A percentile compares a stretch with the other conserved stretches of the same genome.
Evolutionary conservation across 2,329 filamentous ascomycete genomes (phyloP).

Genomic region (Grosmannia clavigera): DNA sequence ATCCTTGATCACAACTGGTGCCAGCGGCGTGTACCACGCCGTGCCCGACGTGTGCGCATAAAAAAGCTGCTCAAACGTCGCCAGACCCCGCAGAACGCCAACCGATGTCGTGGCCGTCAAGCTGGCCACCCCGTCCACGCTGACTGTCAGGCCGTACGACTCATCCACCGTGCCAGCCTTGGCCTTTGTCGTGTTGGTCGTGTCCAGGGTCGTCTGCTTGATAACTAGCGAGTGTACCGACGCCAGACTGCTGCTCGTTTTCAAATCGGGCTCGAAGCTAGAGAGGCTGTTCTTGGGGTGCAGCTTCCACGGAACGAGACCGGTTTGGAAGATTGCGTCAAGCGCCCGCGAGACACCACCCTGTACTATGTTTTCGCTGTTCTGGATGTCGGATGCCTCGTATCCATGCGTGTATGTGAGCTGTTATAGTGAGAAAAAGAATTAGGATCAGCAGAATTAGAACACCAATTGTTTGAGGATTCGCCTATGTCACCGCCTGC

Average conservation of each 20-base stretch:
- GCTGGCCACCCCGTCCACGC: conserved; percentile 41
- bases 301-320: conserved; percentile 70
- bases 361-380: conserved; percentile 41
- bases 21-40: conserved; percentile 54
- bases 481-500: not conserved
- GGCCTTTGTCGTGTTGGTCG: conserved; percentile 42
- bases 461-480: conserved; percentile 9
- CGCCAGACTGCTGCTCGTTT: conserved; percentile 24
- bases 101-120: conserved; percentile 54
- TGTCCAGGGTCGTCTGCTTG: conserved; percentile 43
- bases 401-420: conserved; percentile 35
- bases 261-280: conserved; percentile 48
- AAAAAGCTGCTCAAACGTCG: conserved; percentile 70
- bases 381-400: conserved; percentile 26
- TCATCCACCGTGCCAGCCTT: conserved; percentile 55
- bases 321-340: conserved; percentile 51
- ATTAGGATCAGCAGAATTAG: conserved; percentile 4
- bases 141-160: conserved; percentile 57
- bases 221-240: conserved; percentile 49
- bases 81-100: conserved; percentile 60
- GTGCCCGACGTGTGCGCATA: conserved; percentile 51
- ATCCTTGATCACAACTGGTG: conserved; percentile 62
- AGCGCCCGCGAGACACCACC: conserved; percentile 47
- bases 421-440: conserved; percentile 20
- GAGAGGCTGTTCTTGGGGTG: conserved; percentile 44